phyloP scores from a whole-genome alignment of 1,139 yeast species.

The Eremothecium sinecaudum region DNA sequence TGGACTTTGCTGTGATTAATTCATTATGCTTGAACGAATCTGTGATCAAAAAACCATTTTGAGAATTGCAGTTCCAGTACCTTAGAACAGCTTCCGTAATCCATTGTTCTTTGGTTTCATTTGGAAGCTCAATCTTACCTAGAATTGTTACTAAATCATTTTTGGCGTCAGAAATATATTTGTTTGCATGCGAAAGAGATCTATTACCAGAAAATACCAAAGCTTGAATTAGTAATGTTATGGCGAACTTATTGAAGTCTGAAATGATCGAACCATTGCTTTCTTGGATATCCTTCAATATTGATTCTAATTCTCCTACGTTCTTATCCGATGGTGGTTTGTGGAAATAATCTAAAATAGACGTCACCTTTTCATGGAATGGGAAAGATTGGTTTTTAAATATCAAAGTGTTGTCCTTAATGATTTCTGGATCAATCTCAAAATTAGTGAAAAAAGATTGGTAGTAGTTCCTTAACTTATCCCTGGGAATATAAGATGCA shows the following conservation, averaged over 20 bases:
- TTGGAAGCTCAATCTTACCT: constrained; percentile 32
- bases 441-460: constrained; percentile 27
- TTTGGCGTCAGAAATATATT: constrained; percentile 51
- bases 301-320: constrained; percentile 27
- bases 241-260: constrained; percentile 40
- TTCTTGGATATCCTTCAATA: constrained; percentile 32
- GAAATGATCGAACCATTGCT: constrained; percentile 24
- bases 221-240: constrained; percentile 58
- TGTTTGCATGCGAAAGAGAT: constrained; percentile 78
- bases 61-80: constrained; percentile 76
- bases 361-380: constrained; percentile 27
- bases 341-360: constrained; percentile 31
- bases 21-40: constrained; percentile 51
- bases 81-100: constrained; percentile 59
- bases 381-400: constrained; percentile 32
- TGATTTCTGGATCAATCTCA: constrained; percentile 22
- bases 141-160: constrained; percentile 43
- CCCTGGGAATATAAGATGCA: constrained; percentile 36
- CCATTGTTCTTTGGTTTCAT: constrained; percentile 33
- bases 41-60: constrained; percentile 64
- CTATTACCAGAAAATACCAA: constrained; percentile 80
- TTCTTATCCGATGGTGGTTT: constrained; percentile 29
- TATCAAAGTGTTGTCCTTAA: constrained; percentile 27
- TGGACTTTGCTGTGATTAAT: constrained; percentile 37
- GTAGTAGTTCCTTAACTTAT: constrained; percentile 33